Percentiles rank a stretch among this genome's conserved stretches.
Evolutionary conservation across 805 yeast genomes (phyloP).

Genomic region (Sugiyamaella mastotermitis): DNA sequence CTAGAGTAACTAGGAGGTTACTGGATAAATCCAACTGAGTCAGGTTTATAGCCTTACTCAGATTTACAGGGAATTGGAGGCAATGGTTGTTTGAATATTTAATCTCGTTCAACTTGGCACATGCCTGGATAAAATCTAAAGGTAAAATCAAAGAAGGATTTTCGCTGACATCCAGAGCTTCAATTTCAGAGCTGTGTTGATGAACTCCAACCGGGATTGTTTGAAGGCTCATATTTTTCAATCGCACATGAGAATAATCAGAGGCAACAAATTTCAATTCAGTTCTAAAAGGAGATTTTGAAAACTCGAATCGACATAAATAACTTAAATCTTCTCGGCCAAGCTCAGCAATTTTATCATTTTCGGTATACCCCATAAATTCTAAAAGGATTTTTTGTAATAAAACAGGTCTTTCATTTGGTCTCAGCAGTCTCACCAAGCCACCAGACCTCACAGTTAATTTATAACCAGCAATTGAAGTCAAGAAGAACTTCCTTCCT

Average conservation of each 20-base stretch:
- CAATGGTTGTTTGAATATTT: conserved; percentile 69
- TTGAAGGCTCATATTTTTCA: conserved; percentile 67
- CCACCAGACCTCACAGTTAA: conserved; percentile 72
- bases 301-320: conserved; percentile 72
- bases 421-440: conserved; percentile 63
- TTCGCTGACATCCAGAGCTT: conserved; percentile 72
- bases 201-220: conserved; percentile 81
- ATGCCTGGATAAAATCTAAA: conserved; percentile 75
- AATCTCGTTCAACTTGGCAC: conserved; percentile 61
- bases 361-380: conserved; percentile 70
- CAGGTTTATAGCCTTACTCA: conserved; percentile 63
- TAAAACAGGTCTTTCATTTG: conserved; percentile 68
- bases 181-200: conserved; percentile 74
- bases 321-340: conserved; percentile 82
- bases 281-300: conserved; percentile 57
- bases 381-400: conserved; percentile 68
- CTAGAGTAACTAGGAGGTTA: conserved; percentile 50
- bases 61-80: conserved; percentile 64
- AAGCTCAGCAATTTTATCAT: conserved; percentile 69
- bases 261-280: conserved; percentile 53
- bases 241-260: conserved; percentile 67
- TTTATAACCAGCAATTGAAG: conserved; percentile 65
- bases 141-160: conserved; percentile 85
- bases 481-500: conserved; percentile 72
- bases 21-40: conserved; percentile 67